Evolutionary conservation across 345 rosid species (phyloP).

Genomic region (Firmiana major): DNA sequence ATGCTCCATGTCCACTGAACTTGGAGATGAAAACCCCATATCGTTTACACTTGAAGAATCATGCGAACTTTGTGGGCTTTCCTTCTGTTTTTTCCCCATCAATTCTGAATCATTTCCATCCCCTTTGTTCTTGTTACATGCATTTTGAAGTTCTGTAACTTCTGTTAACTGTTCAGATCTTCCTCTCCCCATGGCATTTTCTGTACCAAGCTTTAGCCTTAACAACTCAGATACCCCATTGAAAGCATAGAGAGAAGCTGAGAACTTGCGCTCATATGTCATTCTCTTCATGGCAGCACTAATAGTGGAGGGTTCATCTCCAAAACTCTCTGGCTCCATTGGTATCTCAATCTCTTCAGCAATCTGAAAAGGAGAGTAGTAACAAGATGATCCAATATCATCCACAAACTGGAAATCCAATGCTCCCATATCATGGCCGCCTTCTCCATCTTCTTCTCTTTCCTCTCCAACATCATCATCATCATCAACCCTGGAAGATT

Average conservation of each 20-base stretch:
- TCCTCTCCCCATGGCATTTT: conserved; percentile 21
- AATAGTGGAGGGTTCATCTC: conserved; percentile 42
- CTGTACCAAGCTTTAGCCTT: conserved; percentile 34
- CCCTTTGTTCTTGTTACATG: conserved; percentile 29
- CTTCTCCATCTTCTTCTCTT: conserved; percentile 28
- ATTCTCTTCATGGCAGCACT: conserved; percentile 53
- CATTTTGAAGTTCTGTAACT: conserved; percentile 32
- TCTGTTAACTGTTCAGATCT: conserved; percentile 30
- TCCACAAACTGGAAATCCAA: conserved; percentile 51
- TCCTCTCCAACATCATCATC: conserved; percentile 19
- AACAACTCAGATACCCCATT: conserved; percentile 58
- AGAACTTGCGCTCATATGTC: conserved; percentile 57
- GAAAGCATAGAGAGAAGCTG: conserved; percentile 64
- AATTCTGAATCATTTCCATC: conserved; percentile 15
- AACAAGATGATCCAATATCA: conserved; percentile 26
- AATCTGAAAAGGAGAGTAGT: conserved; percentile 52
- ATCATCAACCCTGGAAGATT: conserved; percentile 20
- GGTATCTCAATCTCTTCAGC: conserved; percentile 45
- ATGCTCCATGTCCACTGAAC: conserved; percentile 10
- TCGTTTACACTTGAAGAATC: conserved; percentile 16
- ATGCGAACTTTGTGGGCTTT: conserved; percentile 16
- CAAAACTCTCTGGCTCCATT: conserved; percentile 29
- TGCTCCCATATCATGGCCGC: conserved; percentile 9
- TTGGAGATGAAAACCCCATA: conserved; percentile 7
- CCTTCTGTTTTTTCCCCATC: conserved; percentile 20